Conservation (phyloP, 2,329 filamentous ascomycete genomes). For the Graphiopsis chlorocephala region DNA sequence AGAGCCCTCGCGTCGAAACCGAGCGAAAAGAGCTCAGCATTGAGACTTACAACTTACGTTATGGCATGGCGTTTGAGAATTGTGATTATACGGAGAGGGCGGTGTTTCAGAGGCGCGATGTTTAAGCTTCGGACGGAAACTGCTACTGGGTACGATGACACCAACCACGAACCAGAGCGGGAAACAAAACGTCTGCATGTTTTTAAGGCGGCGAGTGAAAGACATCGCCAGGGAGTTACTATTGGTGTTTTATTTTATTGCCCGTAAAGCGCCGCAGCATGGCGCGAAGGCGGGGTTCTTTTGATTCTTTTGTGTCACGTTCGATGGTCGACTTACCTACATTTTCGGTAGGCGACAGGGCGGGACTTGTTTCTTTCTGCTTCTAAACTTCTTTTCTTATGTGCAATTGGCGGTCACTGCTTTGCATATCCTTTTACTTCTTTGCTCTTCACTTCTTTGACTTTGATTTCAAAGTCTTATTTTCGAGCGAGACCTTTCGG, state of each 20-base stretch:
- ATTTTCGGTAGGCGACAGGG: background rate
- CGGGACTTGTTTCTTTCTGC: background rate
- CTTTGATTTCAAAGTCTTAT: background rate
- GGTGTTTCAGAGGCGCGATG: constrained; percentile 1
- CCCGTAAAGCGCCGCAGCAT: background rate
- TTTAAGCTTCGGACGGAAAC: background rate
- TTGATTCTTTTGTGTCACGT: background rate
- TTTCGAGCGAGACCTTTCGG: background rate
- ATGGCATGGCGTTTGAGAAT: constrained; percentile 7
- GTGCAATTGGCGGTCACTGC: background rate
- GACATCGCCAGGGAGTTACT: background rate
- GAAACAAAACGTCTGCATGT: background rate
- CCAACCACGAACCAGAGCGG: background rate
- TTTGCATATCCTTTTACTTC: background rate
- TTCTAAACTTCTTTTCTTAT: background rate
- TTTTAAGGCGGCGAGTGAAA: background rate
- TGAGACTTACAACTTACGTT: constrained; percentile 4
- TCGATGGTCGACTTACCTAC: background rate
- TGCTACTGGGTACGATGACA: background rate
- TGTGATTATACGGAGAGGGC: background rate
- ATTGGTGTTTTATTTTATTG: background rate
- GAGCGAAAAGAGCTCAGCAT: background rate
- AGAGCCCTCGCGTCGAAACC: background rate
- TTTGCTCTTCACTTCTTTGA: background rate
- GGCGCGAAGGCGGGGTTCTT: background rate